Evolutionary conservation across 805 yeast species (phyloP), one percentile per base, ranked within the genome.

Genomic region (Limtongia smithiae): DNA sequence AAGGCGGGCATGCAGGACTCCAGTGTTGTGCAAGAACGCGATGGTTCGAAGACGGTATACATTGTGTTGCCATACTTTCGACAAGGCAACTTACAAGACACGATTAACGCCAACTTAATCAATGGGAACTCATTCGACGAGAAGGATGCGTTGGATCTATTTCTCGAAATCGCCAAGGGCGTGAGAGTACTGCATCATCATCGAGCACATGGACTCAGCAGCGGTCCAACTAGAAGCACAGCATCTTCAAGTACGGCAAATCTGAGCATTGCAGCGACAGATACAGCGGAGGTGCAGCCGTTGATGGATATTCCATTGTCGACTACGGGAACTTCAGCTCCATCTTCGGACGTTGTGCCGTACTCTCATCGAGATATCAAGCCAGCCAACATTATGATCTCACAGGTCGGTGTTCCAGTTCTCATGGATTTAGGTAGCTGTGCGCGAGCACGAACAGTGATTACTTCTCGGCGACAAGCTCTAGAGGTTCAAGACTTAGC

Each of bases 321-420:
- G 20, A n/a, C 32, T 15, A 14, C 17, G n/a, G 44, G 25, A 18
- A 17, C 41, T 4, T 15, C 20, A 9, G 2, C n/a, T 4, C 6
- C 40, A 14, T n/a, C 17, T 18, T 12, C 52, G 12, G 41, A 34
- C 21, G 68, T 77, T 2, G 71, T 76, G 3, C 84, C 91, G 3
- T 88, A 77, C 65, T 91, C 95, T 0, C 97, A 90, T 65, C 69
- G 89, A 48, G 96, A 90, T 64, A 69, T 90, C 48, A 90, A 87
- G 63, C 96, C 97, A 0, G 94, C 93, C 1, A 90, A 87, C 62
- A 78, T 89, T 15, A 83, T 90, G 90, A 68, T 89, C 4, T 75
- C 85, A 0, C 76, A 80, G 37, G 84, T 81, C 52, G 88, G 87
- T 2, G 64, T 76, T 12, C 94, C 95, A 0, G 88, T 90, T 6